Evolutionary conservation across 2,329 filamentous ascomycete genomes (phyloP).

Genomic region (Paecilomyces fulvus): DNA sequence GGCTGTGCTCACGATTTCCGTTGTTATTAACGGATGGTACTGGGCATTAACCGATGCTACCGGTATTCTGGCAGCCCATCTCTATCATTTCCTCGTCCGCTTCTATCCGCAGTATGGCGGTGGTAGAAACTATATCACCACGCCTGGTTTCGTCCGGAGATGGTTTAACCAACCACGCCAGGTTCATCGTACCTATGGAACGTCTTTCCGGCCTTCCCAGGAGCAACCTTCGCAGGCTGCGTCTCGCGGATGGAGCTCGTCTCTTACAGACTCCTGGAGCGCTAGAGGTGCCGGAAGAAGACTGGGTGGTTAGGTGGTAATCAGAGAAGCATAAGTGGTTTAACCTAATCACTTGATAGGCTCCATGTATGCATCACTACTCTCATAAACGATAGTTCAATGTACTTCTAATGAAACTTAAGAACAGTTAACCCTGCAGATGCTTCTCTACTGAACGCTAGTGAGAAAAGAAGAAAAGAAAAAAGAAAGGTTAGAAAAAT

Average conservation of each 20-base stretch:
- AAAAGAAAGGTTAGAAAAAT: no score
- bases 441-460: no score
- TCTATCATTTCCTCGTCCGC: conserved; percentile 82
- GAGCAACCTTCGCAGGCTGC: conserved; percentile 6
- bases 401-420: no score
- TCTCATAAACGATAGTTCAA: no score
- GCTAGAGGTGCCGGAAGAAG: conserved; percentile 33
- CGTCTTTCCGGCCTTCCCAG: conserved; percentile 42
- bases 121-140: conserved; percentile 66
- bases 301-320: conserved; percentile 32
- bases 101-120: conserved; percentile 85
- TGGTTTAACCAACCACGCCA: conserved; percentile 49
- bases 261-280: conserved; percentile 28
- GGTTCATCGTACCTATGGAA: conserved; percentile 52
- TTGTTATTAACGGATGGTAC: conserved; percentile 56
- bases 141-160: conserved; percentile 62
- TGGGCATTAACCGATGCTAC: conserved; percentile 57
- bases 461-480: no score
- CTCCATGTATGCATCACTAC: no score
- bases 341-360: background rate
- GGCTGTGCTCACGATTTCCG: conserved; percentile 65
- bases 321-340: conserved; percentile 9
- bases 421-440: no score
- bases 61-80: conserved; percentile 78
- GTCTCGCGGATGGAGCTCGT: conserved; percentile 21